These are phyloP conservation scores for Byssoonygena ceratinophila DNA, from an alignment of 2,329 filamentous ascomycete genomes.

Conservation along the genomic window DNA sequence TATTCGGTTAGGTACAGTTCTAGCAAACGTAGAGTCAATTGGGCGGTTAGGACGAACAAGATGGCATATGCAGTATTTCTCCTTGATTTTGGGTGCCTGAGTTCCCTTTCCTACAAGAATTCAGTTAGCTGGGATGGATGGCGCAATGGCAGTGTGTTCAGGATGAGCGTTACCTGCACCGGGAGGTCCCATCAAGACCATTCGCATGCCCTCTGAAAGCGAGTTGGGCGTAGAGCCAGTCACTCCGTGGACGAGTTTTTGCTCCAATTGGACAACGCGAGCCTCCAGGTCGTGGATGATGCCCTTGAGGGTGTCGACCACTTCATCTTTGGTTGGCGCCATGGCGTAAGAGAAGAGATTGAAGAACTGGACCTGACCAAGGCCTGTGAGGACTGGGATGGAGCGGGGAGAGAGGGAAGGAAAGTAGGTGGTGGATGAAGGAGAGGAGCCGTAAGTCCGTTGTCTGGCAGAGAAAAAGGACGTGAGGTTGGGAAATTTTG, in stretches of 20 bases:
- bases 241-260: conserved; percentile 48
- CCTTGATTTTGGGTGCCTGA: conserved; percentile 95
- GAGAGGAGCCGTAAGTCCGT: background rate
- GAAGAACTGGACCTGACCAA: conserved; percentile 18
- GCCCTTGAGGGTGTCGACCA: conserved; percentile 70
- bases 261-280: conserved; percentile 76
- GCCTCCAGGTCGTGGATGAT: conserved; percentile 73
- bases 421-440: background rate
- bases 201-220: conserved; percentile 61
- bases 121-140: background rate
- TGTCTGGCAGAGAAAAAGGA: conserved; percentile 13
- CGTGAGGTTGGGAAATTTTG: conserved; percentile 13
- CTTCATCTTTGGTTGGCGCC: conserved; percentile 75
- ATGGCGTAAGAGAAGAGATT: conserved; percentile 47
- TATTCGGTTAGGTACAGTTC: background rate
- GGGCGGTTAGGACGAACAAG: conserved; percentile 51
- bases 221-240: conserved; percentile 44
- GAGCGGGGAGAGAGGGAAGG: background rate
- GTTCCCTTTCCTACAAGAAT: conserved; percentile 76
- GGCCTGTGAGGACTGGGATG: background rate
- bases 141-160: background rate
- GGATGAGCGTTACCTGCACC: conserved; percentile 65
- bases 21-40: background rate
- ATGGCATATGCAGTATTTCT: conserved; percentile 95
- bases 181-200: conserved; percentile 95